phyloP scores from a whole-genome alignment of 192 early-diverging fungal genomes.

The Paraglomus brasilianum region DNA sequence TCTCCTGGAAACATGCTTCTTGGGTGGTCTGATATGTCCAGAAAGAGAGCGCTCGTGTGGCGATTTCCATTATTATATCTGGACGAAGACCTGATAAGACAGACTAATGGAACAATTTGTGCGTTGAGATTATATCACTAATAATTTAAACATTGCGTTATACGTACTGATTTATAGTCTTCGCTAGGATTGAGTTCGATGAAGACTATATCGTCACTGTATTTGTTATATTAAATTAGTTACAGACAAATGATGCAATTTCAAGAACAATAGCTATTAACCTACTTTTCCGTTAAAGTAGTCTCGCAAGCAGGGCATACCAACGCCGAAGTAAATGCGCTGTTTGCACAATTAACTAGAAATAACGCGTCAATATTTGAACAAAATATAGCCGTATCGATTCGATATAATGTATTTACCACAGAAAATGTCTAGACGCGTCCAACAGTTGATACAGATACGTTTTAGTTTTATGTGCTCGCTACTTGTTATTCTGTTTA shows the following conservation, averaged over 20 bases:
- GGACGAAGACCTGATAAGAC: slow-evolving; percentile 68
- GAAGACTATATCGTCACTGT: slow-evolving; percentile 56
- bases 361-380: background rate
- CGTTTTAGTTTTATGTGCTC: background rate
- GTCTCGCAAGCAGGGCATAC: slow-evolving; percentile 67
- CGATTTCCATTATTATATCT: slow-evolving; percentile 62
- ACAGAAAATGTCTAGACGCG: slow-evolving; percentile 64
- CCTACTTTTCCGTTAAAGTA: slow-evolving; percentile 49
- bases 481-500: background rate
- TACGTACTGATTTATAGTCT: slow-evolving; percentile 59
- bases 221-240: background rate
- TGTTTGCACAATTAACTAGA: slow-evolving; percentile 51
- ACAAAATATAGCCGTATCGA: background rate
- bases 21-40: slow-evolving; percentile 67
- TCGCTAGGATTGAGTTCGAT: slow-evolving; percentile 59
- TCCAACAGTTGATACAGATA: background rate
- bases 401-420: slow-evolving; percentile 3
- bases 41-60: slow-evolving; percentile 60
- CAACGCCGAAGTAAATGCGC: slow-evolving; percentile 45
- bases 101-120: slow-evolving; percentile 40
- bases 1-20: slow-evolving; percentile 44
- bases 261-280: background rate
- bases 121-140: background rate
- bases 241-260: background rate
- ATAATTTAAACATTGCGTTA: background rate